A percentile compares a stretch with the other conserved stretches of the same genome.
Conservation (phyloP, 129 eudicot genomes). For the Centaurea solstitialis region DNA sequence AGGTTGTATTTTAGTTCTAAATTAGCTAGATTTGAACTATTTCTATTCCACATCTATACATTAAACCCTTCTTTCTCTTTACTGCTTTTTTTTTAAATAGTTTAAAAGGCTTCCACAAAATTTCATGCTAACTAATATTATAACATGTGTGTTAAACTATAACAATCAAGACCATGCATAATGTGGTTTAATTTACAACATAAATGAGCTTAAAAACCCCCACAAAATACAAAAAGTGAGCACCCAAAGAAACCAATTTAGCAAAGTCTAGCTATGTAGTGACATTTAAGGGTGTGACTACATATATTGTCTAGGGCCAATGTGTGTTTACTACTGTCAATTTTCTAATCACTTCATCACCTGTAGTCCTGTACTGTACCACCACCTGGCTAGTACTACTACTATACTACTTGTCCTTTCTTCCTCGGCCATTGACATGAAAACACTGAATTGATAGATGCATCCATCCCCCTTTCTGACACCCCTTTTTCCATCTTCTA, state of each 20-base stretch:
- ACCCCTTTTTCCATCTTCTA: conserved; percentile 17
- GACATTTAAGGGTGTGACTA: conserved; percentile 9
- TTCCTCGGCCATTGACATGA: conserved; percentile 79
- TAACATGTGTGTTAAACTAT: neutral
- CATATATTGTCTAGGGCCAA: conserved; percentile 21
- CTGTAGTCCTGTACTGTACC: too few relatives aligned
- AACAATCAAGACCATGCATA: neutral
- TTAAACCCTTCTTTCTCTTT: neutral
- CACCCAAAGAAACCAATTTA: neutral
- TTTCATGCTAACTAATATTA: too few relatives aligned
- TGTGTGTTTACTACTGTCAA: conserved; percentile 24
- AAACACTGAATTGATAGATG: conserved; percentile 81
- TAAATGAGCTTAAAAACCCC: neutral
- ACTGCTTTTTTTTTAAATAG: too few relatives aligned
- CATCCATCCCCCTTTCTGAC: too few relatives aligned
- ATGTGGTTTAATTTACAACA: too few relatives aligned
- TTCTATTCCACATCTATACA: too few relatives aligned
- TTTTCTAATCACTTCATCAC: neutral
- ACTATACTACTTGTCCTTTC: conserved; percentile 46
- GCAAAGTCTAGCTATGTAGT: neutral
- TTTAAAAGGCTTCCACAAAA: neutral
- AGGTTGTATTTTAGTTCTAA: too few relatives aligned
- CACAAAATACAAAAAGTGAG: neutral
- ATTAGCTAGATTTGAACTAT: too few relatives aligned
- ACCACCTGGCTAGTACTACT: too few relatives aligned